Base-by-base conservation (phyloP, 192 early-diverging fungal genomes). In the Coemansia sp. region DNA sequence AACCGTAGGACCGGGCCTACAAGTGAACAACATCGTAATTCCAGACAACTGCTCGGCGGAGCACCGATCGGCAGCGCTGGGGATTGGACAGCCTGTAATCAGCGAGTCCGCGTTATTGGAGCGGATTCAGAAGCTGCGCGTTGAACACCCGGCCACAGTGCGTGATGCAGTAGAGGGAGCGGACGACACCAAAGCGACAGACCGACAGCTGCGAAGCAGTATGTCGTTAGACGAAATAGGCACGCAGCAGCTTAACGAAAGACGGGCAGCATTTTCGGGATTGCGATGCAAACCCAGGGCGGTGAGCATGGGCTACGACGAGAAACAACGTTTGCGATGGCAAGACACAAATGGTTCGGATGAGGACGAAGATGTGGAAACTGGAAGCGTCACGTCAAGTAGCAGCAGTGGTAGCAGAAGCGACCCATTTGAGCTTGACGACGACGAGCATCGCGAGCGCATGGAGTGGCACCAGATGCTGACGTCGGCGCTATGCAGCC, bases 391-490 rank as follows among this genome's bases (percentile, higher is more conserved):
- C n/a, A 48, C 26, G 18, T 14, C 60, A 10, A 5, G 32, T 10
- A 34, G 55, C 55, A 47, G 25, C 26, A 8, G 22, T 23, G 49
- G 51, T 4, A 24, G n/a, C n/a, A 34, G 32, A 10, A 34, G 27
- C 1, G 60, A 16, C 10, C 60, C 32, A 5, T 44, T 60, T 24
- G 62, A 60, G 16, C 75, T 78, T 5, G 56, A 62, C 49, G 69
- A 66, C 7, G 82, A 85, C 55, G 82, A 82, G 49, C 64, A 71
- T 44, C 80, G 81, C 23, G 93, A 94, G 65, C 86, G 93, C 44
- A 69, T 84, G 12, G 90, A 93, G 64, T 94, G 93, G 93, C 93
- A 92, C 48, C 85, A 87, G 47, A 92, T 94, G 90, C 77, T 94
- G 4, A 82, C 88, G 26, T 89, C 90, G 14, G 93, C 92, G 12